Percentiles rank a stretch among this genome's conserved stretches.
These are phyloP conservation scores for Cercis canadensis DNA, from an alignment of 306 rosid genomes.

Conservation along the genomic window DNA sequence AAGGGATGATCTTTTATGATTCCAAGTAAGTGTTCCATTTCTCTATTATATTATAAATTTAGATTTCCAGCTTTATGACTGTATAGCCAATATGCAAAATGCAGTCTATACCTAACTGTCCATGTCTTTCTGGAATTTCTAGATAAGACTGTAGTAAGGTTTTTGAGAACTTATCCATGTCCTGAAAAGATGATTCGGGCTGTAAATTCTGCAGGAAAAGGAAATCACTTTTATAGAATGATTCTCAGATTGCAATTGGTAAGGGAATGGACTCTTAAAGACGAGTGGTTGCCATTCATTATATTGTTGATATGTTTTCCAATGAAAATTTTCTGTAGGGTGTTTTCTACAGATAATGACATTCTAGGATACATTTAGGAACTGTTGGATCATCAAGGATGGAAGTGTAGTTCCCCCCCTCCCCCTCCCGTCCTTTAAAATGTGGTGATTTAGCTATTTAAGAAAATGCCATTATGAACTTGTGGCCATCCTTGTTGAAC, in stretches of 20 bases:
- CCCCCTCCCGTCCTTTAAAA: no score
- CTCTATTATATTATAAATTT: constrained; percentile 4
- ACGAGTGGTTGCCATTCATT: neutral
- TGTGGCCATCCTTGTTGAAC: neutral
- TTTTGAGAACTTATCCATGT: no score
- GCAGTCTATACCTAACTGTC: neutral
- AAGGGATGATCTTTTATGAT: constrained; percentile 10
- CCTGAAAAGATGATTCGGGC: neutral
- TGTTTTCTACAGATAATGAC: neutral
- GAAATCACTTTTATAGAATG: neutral
- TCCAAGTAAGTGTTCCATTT: constrained; percentile 22
- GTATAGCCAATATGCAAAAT: neutral
- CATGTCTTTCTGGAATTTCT: neutral
- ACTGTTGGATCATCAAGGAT: neutral
- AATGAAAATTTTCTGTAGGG: neutral
- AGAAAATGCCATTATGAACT: neutral
- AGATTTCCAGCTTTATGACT: constrained; percentile 1
- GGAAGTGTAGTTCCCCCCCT: neutral
- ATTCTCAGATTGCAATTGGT: neutral
- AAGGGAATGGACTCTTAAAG: neutral
- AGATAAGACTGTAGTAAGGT: no score
- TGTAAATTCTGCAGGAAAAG: neutral
- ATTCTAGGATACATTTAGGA: neutral
- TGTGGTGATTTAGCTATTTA: neutral
- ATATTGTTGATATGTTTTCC: neutral